Percentiles rank a stretch among this genome's conserved stretches.
Conservation (phyloP, 2,329 filamentous ascomycete genomes). For the Bisporella sp. region DNA sequence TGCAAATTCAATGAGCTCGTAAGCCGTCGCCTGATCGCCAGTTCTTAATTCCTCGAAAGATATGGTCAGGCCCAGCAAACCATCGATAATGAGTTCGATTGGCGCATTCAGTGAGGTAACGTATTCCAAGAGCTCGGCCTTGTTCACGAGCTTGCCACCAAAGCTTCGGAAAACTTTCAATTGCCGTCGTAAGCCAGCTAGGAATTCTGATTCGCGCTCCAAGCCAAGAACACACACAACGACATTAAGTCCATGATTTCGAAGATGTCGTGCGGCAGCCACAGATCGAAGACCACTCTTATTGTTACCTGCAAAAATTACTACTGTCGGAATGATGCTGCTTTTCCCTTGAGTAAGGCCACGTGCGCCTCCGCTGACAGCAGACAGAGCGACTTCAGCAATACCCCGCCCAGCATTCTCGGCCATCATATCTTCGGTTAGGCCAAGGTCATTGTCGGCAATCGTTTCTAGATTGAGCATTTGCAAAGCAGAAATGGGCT, state of each 20-base stretch:
- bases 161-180: slow-evolving; percentile 78
- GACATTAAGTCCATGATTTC: slow-evolving; percentile 74
- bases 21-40: slow-evolving; percentile 74
- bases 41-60: slow-evolving; percentile 83
- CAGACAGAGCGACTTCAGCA: slow-evolving; percentile 70
- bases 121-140: slow-evolving; percentile 54
- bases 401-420: slow-evolving; percentile 88
- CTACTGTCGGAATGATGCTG: slow-evolving; percentile 34
- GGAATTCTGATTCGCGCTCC: slow-evolving; percentile 72
- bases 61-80: slow-evolving; percentile 76
- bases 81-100: slow-evolving; percentile 80
- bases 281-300: slow-evolving; percentile 80
- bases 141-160: slow-evolving; percentile 63
- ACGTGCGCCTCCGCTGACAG: slow-evolving; percentile 42
- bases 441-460: slow-evolving; percentile 76
- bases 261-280: slow-evolving; percentile 78
- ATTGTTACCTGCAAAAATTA: slow-evolving; percentile 93
- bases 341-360: slow-evolving; percentile 28
- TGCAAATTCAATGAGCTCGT: slow-evolving; percentile 88
- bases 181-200: slow-evolving; percentile 76
- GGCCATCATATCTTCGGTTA: slow-evolving; percentile 84
- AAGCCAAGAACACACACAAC: slow-evolving; percentile 79
- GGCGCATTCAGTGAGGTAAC: slow-evolving; percentile 52
- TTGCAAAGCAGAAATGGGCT: slow-evolving; percentile 65
- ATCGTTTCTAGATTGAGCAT: slow-evolving; percentile 92